Conservation (phyloP, 345 rosid species). For the Camelina sativa region DNA sequence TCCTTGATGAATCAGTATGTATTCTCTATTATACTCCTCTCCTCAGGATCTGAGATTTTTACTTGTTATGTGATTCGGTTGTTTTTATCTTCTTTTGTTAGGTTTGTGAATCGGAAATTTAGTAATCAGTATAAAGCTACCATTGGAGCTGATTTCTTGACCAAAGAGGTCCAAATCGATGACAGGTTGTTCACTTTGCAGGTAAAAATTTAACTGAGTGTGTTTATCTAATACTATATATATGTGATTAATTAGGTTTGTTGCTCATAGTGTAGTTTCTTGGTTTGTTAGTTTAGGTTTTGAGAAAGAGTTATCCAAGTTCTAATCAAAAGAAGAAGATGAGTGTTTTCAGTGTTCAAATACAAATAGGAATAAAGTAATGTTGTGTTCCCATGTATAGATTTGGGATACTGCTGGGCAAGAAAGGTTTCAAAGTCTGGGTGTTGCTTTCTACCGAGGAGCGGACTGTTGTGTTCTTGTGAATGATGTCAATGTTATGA, state of each 20-base stretch:
- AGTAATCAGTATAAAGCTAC: constrained; percentile 79
- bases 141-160: constrained; percentile 41
- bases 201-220: constrained; percentile 46
- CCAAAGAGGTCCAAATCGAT: constrained; percentile 65
- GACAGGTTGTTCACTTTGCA: constrained; percentile 86
- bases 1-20: constrained; percentile 91
- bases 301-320: not conserved
- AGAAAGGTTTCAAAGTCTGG: constrained; percentile 86
- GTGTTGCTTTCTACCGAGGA: constrained; percentile 84
- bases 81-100: constrained; percentile 26
- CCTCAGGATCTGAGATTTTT: constrained; percentile 26
- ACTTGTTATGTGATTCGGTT: not conserved
- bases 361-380: not conserved
- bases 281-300: too few species aligned
- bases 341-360: not conserved
- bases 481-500: constrained; percentile 76
- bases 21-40: not conserved
- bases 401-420: constrained; percentile 95
- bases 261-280: too few species aligned
- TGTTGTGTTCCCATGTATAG: constrained; percentile 34
- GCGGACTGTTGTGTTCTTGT: constrained; percentile 90
- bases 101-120: constrained; percentile 88
- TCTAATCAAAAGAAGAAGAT: not conserved
- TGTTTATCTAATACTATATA: not conserved
- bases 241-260: not conserved